phyloP scores from a whole-genome alignment of 2,329 filamentous ascomycete genomes.

The Aureobasidium uvarum region DNA sequence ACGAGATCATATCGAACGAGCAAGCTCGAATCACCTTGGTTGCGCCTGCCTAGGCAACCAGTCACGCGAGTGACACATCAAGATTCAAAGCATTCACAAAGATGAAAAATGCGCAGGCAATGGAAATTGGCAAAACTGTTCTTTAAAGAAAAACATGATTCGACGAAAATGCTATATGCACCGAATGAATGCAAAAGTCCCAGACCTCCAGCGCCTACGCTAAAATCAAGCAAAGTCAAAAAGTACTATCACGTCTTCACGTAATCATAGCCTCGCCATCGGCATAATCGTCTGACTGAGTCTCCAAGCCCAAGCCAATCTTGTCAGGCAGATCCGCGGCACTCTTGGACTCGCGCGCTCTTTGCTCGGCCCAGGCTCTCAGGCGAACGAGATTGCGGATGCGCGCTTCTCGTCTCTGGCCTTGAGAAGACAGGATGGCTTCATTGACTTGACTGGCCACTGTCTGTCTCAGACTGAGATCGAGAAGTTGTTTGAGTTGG shows the following conservation, averaged over 20 bases:
- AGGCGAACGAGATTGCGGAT: slow-evolving; percentile 79
- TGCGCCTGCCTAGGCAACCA: no score
- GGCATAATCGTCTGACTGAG: slow-evolving; percentile 30
- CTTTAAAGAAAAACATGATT: no score
- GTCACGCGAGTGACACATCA: no score
- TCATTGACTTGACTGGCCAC: slow-evolving; percentile 90
- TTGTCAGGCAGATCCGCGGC: slow-evolving; percentile 41
- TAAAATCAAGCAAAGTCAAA: slow-evolving; percentile 29
- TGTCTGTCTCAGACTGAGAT: slow-evolving; percentile 73
- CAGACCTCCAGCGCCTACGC: slow-evolving; percentile 32
- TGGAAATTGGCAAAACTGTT: no score
- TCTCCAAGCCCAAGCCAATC: slow-evolving; percentile 46
- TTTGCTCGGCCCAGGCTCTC: slow-evolving; percentile 78
- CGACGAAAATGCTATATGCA: no score
- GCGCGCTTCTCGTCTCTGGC: slow-evolving; percentile 71
- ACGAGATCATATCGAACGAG: no score
- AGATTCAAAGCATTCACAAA: no score
- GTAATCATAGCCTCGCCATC: slow-evolving; percentile 40
- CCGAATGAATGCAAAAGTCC: background rate
- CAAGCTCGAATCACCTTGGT: no score
- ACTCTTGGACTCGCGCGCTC: slow-evolving; percentile 49
- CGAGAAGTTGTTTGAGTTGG: slow-evolving; percentile 70
- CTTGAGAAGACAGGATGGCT: slow-evolving; percentile 74
- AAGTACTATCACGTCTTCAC: slow-evolving; percentile 28
- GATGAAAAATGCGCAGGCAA: no score